Conservation (phyloP, 352 stramenopile species). For the Achlya hypogyna region DNA sequence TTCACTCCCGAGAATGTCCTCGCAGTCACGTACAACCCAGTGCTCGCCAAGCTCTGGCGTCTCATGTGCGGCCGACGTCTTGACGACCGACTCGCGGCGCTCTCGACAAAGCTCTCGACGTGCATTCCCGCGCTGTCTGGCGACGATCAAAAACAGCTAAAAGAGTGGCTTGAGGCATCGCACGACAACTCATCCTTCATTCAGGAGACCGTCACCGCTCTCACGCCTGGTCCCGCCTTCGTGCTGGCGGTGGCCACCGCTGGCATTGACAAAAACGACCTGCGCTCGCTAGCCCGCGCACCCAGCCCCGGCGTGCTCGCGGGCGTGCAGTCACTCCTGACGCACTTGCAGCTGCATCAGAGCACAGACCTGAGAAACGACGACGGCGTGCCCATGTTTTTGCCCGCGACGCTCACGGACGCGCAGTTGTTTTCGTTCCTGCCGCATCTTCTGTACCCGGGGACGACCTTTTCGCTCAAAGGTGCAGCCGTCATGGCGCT, state of each 20-base stretch:
- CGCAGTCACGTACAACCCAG: constrained; percentile 14
- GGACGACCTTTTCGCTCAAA: not conserved
- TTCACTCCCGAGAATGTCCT: constrained; percentile 6
- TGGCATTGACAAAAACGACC: not conserved
- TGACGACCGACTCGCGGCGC: not conserved
- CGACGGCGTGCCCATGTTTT: not conserved
- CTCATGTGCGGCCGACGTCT: not conserved
- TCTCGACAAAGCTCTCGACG: not conserved
- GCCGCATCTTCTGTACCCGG: not conserved
- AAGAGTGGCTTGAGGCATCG: constrained; percentile 13
- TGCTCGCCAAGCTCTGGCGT: constrained; percentile 12
- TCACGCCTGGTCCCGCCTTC: not conserved
- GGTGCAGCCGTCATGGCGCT: constrained; percentile 1
- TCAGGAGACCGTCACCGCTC: not conserved
- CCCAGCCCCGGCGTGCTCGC: not conserved
- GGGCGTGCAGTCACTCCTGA: not conserved
- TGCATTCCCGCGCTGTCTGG: constrained; percentile 1
- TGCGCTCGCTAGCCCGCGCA: constrained; percentile 5
- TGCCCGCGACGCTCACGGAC: constrained; percentile 1
- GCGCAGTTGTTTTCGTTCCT: constrained; percentile 7
- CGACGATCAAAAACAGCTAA: not conserved
- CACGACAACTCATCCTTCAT: not conserved
- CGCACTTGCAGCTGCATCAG: constrained; percentile 13
- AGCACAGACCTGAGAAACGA: too few relatives aligned
- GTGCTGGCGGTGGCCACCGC: not conserved